Evolutionary conservation across 129 eudicot species (phyloP), one percentile per base, ranked within the genome.

Genomic region (Heracleum sosnowskyi): DNA sequence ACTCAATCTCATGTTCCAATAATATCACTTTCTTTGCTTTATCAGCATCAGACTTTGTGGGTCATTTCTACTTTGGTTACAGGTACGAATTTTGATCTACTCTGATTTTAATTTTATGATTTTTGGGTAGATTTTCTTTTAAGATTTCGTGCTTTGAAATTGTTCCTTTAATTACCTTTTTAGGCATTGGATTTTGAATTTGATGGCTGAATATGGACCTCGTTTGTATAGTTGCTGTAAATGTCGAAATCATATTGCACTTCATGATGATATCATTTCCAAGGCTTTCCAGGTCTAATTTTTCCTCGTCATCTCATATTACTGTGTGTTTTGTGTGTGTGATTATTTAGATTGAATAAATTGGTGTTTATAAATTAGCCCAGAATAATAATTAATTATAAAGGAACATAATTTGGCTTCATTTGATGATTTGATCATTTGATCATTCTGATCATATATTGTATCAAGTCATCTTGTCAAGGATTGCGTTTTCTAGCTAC

Each of bases 161-260:
- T 11, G 13, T 35, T 17, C 1, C 29, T 33, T 36, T 75, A 37
- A 51, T 76, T 39, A 41, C 55, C 51, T 44, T 17, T 70, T 36
- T 28, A 68, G 47, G 71, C 74, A 35, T 42, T 47, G 46, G 74
- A 55, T 46, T 34, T 68, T 17, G 74, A 55, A 37, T 34, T 68
- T 17, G 34, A 91, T 91, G 97, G 97, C 82, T 63, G 97, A 89
- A 82, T 66, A 86, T 79, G 97, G 93, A 37, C 97, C 93, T 69
- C 90, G 97, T 73, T 57, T 89, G 77, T 91, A 91, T 81, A 75
- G 92, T 81, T 91, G 97, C 88, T 87, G 80, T 75, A 91, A 87
- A 72, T 91, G 97, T 85, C 83, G 93, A 77, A 91, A 87, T 81
- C 90, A 87, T 79, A 93, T 91, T 78, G 85, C 91, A n/a, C 90